These are phyloP conservation scores for Dactylonectria estremocensis DNA, from an alignment of 2,329 filamentous ascomycete species.

Conservation along the genomic window DNA sequence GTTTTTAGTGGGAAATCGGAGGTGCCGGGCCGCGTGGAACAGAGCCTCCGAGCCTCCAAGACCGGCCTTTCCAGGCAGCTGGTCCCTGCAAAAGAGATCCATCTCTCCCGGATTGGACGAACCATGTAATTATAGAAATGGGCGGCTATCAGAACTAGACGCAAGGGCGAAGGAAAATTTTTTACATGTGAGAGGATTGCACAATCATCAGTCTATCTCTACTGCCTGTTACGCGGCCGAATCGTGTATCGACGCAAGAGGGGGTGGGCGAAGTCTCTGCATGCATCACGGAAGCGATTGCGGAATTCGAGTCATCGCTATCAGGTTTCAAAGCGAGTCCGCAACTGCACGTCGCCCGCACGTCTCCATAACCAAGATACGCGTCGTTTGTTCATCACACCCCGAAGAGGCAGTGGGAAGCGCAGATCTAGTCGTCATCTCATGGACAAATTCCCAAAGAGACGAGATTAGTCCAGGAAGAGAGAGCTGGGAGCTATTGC, in stretches of 20 bases:
- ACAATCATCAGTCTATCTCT: constrained; percentile 1
- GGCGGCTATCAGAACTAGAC: constrained; percentile 10
- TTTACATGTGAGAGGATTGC: background rate
- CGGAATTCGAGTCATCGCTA: constrained; percentile 12
- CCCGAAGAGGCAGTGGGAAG: constrained; percentile 11
- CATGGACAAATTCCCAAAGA: background rate
- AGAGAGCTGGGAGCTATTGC: background rate
- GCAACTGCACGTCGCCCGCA: background rate
- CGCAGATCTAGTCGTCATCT: constrained; percentile 20
- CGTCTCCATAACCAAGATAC: constrained; percentile 2
- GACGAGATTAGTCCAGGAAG: background rate
- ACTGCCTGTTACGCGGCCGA: constrained; percentile 21
- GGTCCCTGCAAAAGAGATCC: constrained; percentile 16
- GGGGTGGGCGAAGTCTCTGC: constrained; percentile 1
- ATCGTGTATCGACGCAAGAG: background rate
- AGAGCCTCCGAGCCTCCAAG: constrained; percentile 21
- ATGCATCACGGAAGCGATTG: constrained; percentile 14
- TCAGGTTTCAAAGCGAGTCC: constrained; percentile 5
- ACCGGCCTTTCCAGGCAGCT: constrained; percentile 4
- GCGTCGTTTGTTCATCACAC: constrained; percentile 14
- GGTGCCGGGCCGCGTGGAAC: constrained; percentile 32
- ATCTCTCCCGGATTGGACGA: constrained; percentile 16
- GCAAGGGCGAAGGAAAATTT: constrained; percentile 18
- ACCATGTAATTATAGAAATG: constrained; percentile 15
- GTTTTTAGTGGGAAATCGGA: constrained; percentile 28